These are phyloP conservation scores for Aspergillus awamori DNA, from an alignment of 2,329 filamentous ascomycete genomes.

Conservation along the genomic window DNA sequence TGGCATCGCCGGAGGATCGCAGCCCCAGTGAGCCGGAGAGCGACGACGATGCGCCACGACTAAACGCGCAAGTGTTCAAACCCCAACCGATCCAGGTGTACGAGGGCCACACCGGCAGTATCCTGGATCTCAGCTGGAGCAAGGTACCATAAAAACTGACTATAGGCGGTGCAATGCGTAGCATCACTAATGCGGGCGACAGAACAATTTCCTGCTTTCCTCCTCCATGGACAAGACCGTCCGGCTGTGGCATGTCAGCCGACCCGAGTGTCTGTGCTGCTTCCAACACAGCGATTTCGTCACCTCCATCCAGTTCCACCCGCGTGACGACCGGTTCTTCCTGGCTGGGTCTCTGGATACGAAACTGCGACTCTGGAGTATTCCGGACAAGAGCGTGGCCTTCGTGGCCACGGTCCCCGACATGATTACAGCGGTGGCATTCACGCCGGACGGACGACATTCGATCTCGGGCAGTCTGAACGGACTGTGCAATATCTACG, in stretches of 20 bases:
- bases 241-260: conserved; percentile 85
- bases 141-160: conserved; percentile 57
- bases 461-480: conserved; percentile 86
- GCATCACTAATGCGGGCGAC: neutral
- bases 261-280: conserved; percentile 83
- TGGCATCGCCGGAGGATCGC: conserved; percentile 80
- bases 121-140: conserved; percentile 94
- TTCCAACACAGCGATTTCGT: conserved; percentile 97
- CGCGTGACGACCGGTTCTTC: conserved; percentile 93
- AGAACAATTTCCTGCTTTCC: conserved; percentile 92
- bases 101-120: conserved; percentile 77
- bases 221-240: conserved; percentile 99
- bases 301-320: conserved; percentile 92
- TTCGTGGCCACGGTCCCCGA: conserved; percentile 77
- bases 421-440: conserved; percentile 90
- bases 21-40: conserved; percentile 72
- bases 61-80: conserved; percentile 90
- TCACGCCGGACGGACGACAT: conserved; percentile 87
- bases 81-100: conserved; percentile 79
- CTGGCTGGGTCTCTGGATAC: conserved; percentile 89
- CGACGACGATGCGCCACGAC: conserved; percentile 60
- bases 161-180: neutral
- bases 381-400: conserved; percentile 91
- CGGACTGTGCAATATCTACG: conserved; percentile 85
- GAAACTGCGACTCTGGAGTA: conserved; percentile 90